phyloP scores from a whole-genome alignment of 345 rosid genomes.

The Syzygium jambos region DNA sequence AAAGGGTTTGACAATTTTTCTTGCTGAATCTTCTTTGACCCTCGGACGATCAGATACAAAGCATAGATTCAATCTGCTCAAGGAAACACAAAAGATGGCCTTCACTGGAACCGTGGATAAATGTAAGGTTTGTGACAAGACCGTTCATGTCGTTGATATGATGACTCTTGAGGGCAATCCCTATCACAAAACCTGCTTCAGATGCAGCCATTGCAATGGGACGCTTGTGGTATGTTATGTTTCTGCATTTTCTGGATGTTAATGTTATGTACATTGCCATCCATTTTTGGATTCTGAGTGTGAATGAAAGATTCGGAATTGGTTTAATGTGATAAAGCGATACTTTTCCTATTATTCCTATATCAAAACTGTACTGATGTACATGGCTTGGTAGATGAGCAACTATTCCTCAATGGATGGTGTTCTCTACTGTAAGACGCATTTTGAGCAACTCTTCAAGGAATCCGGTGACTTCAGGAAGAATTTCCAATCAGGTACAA shows the following conservation, averaged over 20 bases:
- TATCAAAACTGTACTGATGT: neutral
- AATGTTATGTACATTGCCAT: neutral
- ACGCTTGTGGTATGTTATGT: conserved; percentile 27
- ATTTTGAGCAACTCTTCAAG: conserved; percentile 42
- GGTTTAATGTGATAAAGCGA: neutral
- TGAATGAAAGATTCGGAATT: neutral
- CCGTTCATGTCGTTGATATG: conserved; percentile 40
- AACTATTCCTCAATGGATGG: conserved; percentile 47
- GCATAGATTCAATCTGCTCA: neutral
- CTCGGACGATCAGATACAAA: neutral
- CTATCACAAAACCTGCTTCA: conserved; percentile 41
- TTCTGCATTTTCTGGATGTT: neutral
- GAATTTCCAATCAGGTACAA: conserved; percentile 30
- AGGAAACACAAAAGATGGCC: conserved; percentile 10
- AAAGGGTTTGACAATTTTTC: neutral
- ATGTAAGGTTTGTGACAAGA: conserved; percentile 48
- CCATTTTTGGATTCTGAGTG: neutral
- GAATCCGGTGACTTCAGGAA: conserved; percentile 44
- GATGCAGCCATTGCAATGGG: conserved; percentile 51
- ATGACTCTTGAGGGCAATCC: conserved; percentile 41
- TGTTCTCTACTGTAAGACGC: conserved; percentile 36
- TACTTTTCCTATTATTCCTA: neutral
- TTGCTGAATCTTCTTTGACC: neutral
- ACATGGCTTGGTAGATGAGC: conserved; percentile 22
- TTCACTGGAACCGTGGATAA: conserved; percentile 46